Base-by-base conservation (phyloP, 805 yeast species). In the Metschnikowia drakensbergensis region DNA sequence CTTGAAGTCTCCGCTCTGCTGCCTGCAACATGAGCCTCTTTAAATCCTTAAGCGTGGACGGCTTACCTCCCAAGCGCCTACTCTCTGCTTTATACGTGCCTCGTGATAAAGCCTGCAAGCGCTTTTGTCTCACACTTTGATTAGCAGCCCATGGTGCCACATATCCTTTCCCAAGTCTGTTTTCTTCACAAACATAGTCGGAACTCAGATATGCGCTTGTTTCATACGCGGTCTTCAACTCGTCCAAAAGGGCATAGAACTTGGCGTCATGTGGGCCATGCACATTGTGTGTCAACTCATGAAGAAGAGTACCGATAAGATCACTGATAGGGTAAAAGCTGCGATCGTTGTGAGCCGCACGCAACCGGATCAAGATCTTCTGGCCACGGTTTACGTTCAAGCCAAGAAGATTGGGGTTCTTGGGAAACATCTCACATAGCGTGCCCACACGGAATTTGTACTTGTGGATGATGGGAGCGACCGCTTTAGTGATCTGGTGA, bases 381-480 rank as follows among this genome's bases (percentile, higher is more conserved):
- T 70, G 70, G 0, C 98, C 98, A 5, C 67, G 66, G 61, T 88
- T 88, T 6, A 89, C 89, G 64, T 92, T 92, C 54, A 90, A 67
- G 0, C 98, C 98, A 9, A 91, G 67, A 22, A 92, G 67, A 11
- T 74, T 65, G 2, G 77, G 71, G 58, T 79, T 74, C 52, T 77
- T 83, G 3, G 98, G 98, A 53, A 72, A 85, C 79, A 92, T 87
- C 64, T 92, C 98, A 53, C 86, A 79, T 11, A 92, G 63, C 0
- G 77, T 68, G 0, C 81, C 82, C 2, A 91, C 92, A 46, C 77
- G 80, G 61, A 87, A 80, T 3, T 78, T 75, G 51, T 82, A 75
- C 37, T 79, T 79, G 50, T 81, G 78, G 83, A 92, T 87, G 45
- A 92, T 66, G 3, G 96, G 96, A 2, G 91, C 83, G 10, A 86